Base-by-base conservation (phyloP, 2,329 filamentous ascomycete species). In the Alternaria angustiovoidea region DNA sequence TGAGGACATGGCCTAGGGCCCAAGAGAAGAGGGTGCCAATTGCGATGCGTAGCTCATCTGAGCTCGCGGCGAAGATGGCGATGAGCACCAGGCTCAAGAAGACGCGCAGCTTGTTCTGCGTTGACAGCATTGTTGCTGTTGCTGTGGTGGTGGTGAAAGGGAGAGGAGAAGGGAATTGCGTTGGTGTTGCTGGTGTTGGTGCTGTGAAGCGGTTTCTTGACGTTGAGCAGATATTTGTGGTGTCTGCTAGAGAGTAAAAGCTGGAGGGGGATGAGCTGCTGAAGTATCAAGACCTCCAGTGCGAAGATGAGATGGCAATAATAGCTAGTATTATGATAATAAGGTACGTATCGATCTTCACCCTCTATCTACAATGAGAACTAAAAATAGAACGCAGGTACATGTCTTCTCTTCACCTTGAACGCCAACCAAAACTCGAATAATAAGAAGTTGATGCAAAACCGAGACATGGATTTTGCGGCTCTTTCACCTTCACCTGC, bases 11-110 rank as follows among this genome's bases (percentile, higher is more conserved):
- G 59, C 59, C 59, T 54, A 64, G 28, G 41, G 58, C 58, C 61
- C 62, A 64, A 7, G 54, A 54, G 36, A 39, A 41, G 6, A 59
- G 26, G 36, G 48, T 48, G 52, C 28, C 55, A 20, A 59, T 28
- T 11, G 55, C 36, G 51, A 62, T 51, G 42, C 48, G 52, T 7
- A 59, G 59, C 54, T 64, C 62, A 5, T 18, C 24, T n/a, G 58
- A 62, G 59, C 59, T 49, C 8, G 43, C 20, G 32, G 22, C 9
- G 57, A 62, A 51, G 51, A 54, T 12, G 38, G 28, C 7, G 28
- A 43, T 51, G 52, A 64, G 59, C 51, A 59, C 52, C 16, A 62
- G 48, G 43, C 62, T 54, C 52, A 62, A 18, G 18, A 54, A 38
- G 30, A 61, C 38, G 46, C 47, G 55, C 42, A 53, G 30, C 24